These are phyloP conservation scores for Kuraishia borneana DNA, from an alignment of 805 yeast species.

Conservation along the genomic window DNA sequence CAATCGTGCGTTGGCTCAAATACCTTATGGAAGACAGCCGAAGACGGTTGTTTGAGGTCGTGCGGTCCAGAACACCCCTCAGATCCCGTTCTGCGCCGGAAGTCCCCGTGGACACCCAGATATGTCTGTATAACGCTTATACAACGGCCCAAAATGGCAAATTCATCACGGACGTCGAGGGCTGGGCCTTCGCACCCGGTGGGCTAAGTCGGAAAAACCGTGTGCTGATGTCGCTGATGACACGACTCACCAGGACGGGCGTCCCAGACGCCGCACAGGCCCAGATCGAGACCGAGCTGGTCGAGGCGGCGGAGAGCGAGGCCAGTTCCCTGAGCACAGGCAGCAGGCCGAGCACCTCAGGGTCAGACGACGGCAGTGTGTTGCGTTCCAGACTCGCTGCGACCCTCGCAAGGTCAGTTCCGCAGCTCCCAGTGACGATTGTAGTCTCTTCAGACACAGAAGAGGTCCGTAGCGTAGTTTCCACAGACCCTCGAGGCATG, in stretches of 20 bases:
- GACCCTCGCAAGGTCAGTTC: constrained; percentile 58
- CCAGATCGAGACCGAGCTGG: constrained; percentile 25
- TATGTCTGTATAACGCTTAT: constrained; percentile 52
- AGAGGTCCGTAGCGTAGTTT: too few species aligned
- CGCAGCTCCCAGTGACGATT: constrained; percentile 24
- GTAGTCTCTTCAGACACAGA: too few species aligned
- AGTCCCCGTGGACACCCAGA: constrained; percentile 49
- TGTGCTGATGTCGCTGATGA: constrained; percentile 55
- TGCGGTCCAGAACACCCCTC: too few species aligned
- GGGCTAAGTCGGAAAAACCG: constrained; percentile 59
- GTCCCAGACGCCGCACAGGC: constrained; percentile 16
- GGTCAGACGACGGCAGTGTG: constrained; percentile 7
- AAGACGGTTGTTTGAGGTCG: too few species aligned
- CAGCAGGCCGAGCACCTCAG: constrained; percentile 2
- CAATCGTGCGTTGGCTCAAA: too few species aligned
- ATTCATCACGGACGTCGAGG: constrained; percentile 54
- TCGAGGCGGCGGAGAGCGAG: constrained; percentile 18
- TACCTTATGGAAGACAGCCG: too few species aligned
- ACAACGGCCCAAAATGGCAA: constrained; percentile 25
- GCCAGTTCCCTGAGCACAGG: constrained; percentile 5
- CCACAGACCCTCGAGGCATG: constrained; percentile 62
- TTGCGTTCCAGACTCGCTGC: constrained; percentile 57
- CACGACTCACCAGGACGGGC: constrained; percentile 42
- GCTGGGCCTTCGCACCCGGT: constrained; percentile 65
- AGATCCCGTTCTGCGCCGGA: too few species aligned